Evolutionary conservation across 2,329 filamentous ascomycete genomes (phyloP), one percentile per base, ranked within the genome.

Genomic region (Fusarium hostae): DNA sequence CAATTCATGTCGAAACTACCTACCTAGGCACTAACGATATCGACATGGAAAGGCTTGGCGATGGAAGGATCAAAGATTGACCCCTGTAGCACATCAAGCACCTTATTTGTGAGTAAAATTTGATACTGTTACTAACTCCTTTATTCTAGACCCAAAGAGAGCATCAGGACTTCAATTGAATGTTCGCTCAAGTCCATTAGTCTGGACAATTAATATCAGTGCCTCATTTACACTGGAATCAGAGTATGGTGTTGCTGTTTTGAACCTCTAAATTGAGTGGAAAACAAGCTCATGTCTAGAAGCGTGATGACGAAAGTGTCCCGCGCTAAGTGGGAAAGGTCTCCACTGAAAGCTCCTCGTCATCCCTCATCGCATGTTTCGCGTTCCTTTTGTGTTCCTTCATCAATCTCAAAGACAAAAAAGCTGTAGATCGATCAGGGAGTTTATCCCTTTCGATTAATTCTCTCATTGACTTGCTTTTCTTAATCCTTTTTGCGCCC

Each of bases 221-320:
- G 18, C 22, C 22, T 39, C 32, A 9, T 52, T 37, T 20, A 26
- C 22, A 52, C 48, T 12, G 20, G 18, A 28, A 39, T 39, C 22
- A 26, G 18, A 39, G 32, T 12, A 13, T 28, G 22, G 34, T 34
- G 30, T 26, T 52, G 48, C 48, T 63, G n/a, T 40, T n/a, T 45
- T 63, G 45, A 71, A 67, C 69, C 62, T 72, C 47, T 13, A 55
- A 47, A 48, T 62, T 35, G 28, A 47, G 43, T 58, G 41, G 48
- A 63, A 72, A 72, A 72, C 70, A 72, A 72, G 70, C 70, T 73
- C 70, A 72, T 66, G n/a, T 58, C 61, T 58, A 41, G 39, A 72
- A 47, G 70, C 57, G 54, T 67, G 54, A 72, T 72, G 70, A 72
- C 70, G 70, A 72, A 72, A 73, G 61, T 64, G 61, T 45, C 54